Percentiles rank a stretch among this genome's conserved stretches.
Conservation (phyloP, 2,329 filamentous ascomycete species). For the Thielaviopsis ethacetica region DNA sequence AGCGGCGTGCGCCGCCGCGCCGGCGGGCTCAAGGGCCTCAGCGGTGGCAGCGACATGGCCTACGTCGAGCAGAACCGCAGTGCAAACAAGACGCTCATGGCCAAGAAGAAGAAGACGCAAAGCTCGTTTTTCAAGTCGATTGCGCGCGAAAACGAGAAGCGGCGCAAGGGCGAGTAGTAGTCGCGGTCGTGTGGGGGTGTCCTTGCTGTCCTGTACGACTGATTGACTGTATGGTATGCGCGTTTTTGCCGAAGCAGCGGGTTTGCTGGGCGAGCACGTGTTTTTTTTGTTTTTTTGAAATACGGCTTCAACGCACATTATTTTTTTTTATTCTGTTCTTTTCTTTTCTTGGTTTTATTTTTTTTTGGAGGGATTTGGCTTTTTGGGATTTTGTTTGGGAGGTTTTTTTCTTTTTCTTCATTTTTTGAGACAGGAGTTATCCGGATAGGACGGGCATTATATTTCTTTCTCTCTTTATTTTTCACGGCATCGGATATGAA, state of each 20-base stretch:
- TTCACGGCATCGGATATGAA: no score
- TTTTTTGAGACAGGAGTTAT: no score
- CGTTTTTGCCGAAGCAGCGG: no score
- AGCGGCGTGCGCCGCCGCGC: slow-evolving; percentile 49
- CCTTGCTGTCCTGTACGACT: no score
- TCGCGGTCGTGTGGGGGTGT: no score
- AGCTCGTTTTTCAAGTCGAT: slow-evolving; percentile 27
- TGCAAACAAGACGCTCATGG: slow-evolving; percentile 33
- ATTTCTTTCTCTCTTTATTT: no score
- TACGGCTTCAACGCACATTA: neutral
- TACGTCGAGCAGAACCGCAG: slow-evolving; percentile 72
- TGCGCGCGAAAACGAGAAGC: slow-evolving; percentile 21
- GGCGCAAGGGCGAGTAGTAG: slow-evolving; percentile 8
- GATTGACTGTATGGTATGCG: no score
- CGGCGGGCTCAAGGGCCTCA: slow-evolving; percentile 69
- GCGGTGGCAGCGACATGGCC: slow-evolving; percentile 93
- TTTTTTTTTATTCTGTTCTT: neutral
- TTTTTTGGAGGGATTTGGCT: neutral
- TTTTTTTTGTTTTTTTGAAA: no score
- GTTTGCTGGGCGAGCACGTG: neutral
- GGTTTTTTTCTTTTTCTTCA: neutral
- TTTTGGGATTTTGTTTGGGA: neutral
- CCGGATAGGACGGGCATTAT: no score
- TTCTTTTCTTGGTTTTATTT: neutral
- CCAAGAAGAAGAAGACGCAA: slow-evolving; percentile 25